These are phyloP conservation scores for Fusarium gaditjirri DNA, from an alignment of 2,329 filamentous ascomycete genomes.

Conservation along the genomic window DNA sequence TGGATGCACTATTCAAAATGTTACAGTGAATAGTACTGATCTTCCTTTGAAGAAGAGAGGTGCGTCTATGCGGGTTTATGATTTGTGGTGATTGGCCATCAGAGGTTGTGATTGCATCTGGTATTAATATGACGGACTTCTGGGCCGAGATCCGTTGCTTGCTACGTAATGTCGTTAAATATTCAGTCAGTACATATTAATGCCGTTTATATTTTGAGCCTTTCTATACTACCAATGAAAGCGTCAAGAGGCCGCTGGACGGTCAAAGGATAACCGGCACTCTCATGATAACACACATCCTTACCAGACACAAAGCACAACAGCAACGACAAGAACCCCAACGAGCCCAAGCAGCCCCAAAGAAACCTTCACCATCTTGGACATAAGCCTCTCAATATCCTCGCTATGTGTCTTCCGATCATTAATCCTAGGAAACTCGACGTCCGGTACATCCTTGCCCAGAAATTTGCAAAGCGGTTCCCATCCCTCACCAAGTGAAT, in stretches of 20 bases:
- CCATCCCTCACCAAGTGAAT: conserved; percentile 13
- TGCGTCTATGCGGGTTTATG: conserved; percentile 14
- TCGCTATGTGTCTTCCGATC: neutral
- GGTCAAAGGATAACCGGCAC: accelerated
- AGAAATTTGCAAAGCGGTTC: conserved; percentile 14
- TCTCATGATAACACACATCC: neutral
- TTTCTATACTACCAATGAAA: too few relatives aligned
- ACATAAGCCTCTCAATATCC: neutral
- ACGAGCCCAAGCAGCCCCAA: neutral
- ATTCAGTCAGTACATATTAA: neutral
- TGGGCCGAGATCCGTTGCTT: accelerated
- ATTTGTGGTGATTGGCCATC: conserved; percentile 15
- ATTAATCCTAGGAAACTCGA: conserved; percentile 11
- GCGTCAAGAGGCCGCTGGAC: accelerated
- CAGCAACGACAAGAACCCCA: neutral
- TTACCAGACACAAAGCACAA: neutral
- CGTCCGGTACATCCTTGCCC: conserved; percentile 7
- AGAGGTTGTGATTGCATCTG: neutral
- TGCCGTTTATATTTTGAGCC: accelerated
- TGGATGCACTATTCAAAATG: conserved; percentile 38
- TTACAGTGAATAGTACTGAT: conserved; percentile 30
- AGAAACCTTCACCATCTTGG: accelerated
- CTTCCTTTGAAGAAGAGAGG: conserved; percentile 17
- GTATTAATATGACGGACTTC: neutral
- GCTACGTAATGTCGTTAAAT: neutral